These are phyloP conservation scores for Penicillium angulare DNA, from an alignment of 495 filamentous ascomycete genomes.

Conservation along the genomic window DNA sequence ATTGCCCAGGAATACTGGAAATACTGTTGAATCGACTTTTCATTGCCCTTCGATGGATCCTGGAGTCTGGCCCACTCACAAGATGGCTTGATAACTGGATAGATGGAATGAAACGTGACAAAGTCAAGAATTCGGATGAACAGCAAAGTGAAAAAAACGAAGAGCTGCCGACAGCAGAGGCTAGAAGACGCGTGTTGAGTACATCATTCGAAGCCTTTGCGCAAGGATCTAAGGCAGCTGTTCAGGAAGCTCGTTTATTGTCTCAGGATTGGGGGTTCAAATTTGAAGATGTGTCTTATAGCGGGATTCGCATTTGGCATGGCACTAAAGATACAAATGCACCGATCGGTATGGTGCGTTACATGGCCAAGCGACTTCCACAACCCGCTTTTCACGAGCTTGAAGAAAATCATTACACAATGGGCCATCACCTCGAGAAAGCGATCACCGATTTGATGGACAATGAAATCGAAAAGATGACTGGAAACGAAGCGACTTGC, in stretches of 20 bases:
- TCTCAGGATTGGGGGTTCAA: constrained; percentile 9
- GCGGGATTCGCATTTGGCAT: constrained; percentile 8
- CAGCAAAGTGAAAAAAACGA: background rate
- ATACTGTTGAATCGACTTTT: background rate
- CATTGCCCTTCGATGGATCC: background rate
- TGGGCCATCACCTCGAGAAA: background rate
- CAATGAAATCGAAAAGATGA: background rate
- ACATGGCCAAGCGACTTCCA: constrained; percentile 19
- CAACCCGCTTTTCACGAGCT: background rate
- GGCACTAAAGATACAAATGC: constrained; percentile 10
- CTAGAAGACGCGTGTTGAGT: background rate
- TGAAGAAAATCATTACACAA: background rate
- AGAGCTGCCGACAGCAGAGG: background rate
- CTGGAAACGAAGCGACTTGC: no score
- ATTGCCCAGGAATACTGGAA: background rate
- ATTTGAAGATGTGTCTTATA: constrained; percentile 7
- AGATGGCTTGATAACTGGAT: background rate
- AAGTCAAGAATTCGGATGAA: background rate
- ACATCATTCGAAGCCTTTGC: constrained; percentile 28
- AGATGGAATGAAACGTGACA: background rate
- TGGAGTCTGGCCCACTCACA: background rate
- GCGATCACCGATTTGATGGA: background rate
- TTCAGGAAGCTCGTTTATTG: constrained; percentile 7
- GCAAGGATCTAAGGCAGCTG: constrained; percentile 7
- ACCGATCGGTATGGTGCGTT: constrained; percentile 8